phyloP scores from a whole-genome alignment of 345 rosid species.

The Citrus sinensis region DNA sequence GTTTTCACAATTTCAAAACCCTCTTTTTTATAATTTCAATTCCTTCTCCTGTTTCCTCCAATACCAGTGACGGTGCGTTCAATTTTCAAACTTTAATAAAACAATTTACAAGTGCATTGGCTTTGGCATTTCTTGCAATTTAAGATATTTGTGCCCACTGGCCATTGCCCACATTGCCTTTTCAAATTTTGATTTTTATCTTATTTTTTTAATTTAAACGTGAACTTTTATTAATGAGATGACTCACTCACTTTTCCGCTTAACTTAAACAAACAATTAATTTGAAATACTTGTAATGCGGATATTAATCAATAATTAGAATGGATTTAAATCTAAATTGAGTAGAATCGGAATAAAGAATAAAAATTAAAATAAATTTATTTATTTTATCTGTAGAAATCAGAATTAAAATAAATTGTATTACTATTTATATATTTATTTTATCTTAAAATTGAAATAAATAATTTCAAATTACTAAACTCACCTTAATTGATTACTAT shows the following conservation, averaged over 20 bases:
- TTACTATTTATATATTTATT: too few species aligned
- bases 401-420: fast-evolving
- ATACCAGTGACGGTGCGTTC: not conserved
- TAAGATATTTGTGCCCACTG: not conserved
- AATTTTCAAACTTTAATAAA: not conserved
- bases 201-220: not conserved
- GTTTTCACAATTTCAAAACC: conserved; percentile 32
- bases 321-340: fast-evolving
- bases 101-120: too few species aligned
- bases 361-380: too few species aligned
- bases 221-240: not conserved
- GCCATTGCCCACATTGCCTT: not conserved
- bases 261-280: not conserved
- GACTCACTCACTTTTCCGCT: not conserved
- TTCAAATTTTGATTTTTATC: not conserved
- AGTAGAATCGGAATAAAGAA: too few species aligned
- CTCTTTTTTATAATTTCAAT: not conserved
- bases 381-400: too few species aligned
- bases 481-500: fast-evolving
- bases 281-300: not conserved
- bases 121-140: not conserved
- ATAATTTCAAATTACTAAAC: too few species aligned
- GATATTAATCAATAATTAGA: fast-evolving
- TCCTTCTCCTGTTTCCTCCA: not conserved
- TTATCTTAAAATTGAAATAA: too few species aligned